Evolutionary conservation across 2,329 filamentous ascomycete genomes (phyloP).

Genomic region (Penicillium sp.): DNA sequence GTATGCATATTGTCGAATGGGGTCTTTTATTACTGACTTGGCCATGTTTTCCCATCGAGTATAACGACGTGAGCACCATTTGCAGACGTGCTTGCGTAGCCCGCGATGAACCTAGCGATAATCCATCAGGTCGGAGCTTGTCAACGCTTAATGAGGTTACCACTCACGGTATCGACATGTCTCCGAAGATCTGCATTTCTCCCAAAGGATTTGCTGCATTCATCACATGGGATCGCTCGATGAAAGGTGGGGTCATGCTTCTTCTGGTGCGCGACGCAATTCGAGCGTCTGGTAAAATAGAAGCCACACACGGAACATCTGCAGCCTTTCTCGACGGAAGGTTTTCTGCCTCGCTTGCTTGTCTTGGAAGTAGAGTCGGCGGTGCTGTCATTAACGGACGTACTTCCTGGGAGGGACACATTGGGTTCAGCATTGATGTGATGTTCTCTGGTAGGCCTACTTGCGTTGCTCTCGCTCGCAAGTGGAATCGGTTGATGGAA

Average conservation of each 20-base stretch:
- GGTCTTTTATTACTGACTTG: conserved; percentile 11
- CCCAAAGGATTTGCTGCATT: conserved; percentile 75
- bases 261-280: conserved; percentile 83
- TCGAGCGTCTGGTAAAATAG: conserved; percentile 80
- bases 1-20: background rate
- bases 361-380: background rate
- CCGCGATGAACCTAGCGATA: conserved; percentile 14
- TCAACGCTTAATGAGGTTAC: background rate
- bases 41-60: conserved; percentile 15
- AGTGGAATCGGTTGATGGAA: background rate
- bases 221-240: conserved; percentile 69
- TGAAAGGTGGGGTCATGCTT: conserved; percentile 74
- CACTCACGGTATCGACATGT: conserved; percentile 56
- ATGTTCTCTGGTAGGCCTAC: background rate
- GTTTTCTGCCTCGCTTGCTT: background rate
- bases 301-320: conserved; percentile 76
- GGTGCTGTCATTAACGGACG: background rate
- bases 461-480: background rate
- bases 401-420: background rate
- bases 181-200: conserved; percentile 75
- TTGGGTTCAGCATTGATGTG: background rate
- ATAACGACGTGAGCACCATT: conserved; percentile 18
- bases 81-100: conserved; percentile 17
- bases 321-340: conserved; percentile 51
- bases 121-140: background rate